Evolutionary conservation across 495 filamentous ascomycete species (phyloP), one percentile per base, ranked within the genome.

Genomic region (Penicillium canescens): DNA sequence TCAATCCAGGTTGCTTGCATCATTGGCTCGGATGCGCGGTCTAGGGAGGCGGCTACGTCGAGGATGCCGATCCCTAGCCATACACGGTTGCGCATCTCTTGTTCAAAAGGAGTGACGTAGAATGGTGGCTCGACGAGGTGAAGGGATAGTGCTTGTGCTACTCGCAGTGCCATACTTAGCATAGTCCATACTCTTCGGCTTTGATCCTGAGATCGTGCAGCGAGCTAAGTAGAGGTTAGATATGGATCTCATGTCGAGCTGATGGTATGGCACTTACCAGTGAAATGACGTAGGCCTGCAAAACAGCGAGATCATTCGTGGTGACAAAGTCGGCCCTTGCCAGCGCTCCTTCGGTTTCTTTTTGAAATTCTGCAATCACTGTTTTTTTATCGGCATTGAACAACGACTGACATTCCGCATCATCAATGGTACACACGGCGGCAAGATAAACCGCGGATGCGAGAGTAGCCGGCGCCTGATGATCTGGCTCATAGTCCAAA

Each of bases 111-210:
- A 2, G 44, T 57, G 11, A 75, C 58, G 0, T 60, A 47, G 16
- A 74, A 74, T 13, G 72, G 66, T 4, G 72, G 69, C 3, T 65
- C 57, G 6, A 60, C 28, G 18, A 69, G 72, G 51, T 91, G 85
- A 21, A 90, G 77, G 18, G 80, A 86, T 20, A 89, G 68, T 9
- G 84, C 80, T 61, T 89, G 86, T 2, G 80, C 86, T 21, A 89
- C 82, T 43, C 87, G 79, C 4, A 90, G 79, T 0, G 81, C 84
- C 40, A 91, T 79, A 18, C 84, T 82, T 2, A 86, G 78, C 60
- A 90, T 74, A 42, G 80, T 83, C 80, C 81, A 83, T n/a, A 69
- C 61, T 43, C 70, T 63, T 47, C 70, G 63, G 49, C 61, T 68
- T 52, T 68, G 66, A 33, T 72, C 63, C 71, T 79, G 59, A 46